Evolutionary conservation across 2,329 filamentous ascomycete genomes (phyloP).

Genomic region (Cyphellophora attinorum): DNA sequence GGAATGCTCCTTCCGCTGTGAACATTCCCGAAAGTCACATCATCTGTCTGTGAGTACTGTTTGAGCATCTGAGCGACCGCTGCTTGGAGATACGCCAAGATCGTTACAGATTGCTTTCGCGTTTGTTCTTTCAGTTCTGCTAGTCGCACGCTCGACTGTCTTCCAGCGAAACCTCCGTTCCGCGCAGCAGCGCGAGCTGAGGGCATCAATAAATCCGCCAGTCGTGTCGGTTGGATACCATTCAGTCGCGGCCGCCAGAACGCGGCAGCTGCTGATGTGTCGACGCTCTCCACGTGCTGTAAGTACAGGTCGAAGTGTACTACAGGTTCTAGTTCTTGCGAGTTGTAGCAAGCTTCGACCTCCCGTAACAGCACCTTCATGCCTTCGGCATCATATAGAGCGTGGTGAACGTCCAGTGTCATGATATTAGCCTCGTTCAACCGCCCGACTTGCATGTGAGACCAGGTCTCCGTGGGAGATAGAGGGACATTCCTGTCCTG

Average conservation of each 20-base stretch:
- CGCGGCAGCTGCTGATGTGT: conserved; percentile 39
- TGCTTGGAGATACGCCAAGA: conserved; percentile 61
- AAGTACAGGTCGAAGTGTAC: conserved; percentile 58
- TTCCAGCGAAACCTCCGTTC: not conserved
- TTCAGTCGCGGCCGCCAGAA: conserved; percentile 56
- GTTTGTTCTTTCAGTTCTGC: conserved; percentile 21
- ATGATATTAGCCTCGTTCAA: conserved; percentile 16
- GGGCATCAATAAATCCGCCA: conserved; percentile 6
- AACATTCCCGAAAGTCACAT: conserved; percentile 82
- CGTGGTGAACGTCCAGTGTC: conserved; percentile 61
- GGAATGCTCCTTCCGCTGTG: conserved; percentile 65
- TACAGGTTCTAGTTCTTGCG: conserved; percentile 36
- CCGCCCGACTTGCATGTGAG: not conserved
- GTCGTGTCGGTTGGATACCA: conserved; percentile 15
- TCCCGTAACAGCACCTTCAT: conserved; percentile 62
- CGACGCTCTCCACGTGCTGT: conserved; percentile 42
- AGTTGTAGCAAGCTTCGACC: conserved; percentile 50
- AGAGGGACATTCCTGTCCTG: not conserved
- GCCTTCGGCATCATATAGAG: conserved; percentile 76
- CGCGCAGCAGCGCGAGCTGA: not conserved
- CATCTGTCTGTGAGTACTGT: conserved; percentile 44
- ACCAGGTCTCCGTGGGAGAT: not conserved
- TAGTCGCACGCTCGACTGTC: not conserved
- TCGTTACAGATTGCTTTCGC: conserved; percentile 47
- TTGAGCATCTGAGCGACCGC: conserved; percentile 61